phyloP scores from a whole-genome alignment of 169 alveolate species.

The Pseudocohnilembus persalinus region DNA sequence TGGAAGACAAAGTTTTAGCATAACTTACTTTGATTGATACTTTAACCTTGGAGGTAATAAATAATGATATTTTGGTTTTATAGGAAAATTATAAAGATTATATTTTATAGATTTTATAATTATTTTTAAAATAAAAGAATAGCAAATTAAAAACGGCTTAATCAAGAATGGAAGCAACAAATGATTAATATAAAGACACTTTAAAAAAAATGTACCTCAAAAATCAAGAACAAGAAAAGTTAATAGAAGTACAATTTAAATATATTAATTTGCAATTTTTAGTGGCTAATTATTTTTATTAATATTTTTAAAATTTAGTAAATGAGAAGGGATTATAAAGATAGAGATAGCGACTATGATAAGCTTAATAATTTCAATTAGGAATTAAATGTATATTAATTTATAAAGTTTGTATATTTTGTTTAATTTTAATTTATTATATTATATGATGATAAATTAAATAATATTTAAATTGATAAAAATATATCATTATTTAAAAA shows the following conservation, averaged over 20 bases:
- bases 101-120: too few relatives aligned
- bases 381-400: slow-evolving; percentile 8
- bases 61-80: too few relatives aligned
- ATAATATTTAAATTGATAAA: background rate
- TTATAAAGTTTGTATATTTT: too few relatives aligned
- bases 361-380: background rate
- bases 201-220: slow-evolving; percentile 13
- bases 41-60: background rate
- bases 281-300: background rate
- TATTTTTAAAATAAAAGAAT: slow-evolving; percentile 9
- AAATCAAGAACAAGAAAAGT: slow-evolving; percentile 3
- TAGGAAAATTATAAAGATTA: too few relatives aligned
- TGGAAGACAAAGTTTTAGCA: background rate
- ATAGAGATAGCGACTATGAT: background rate
- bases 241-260: background rate
- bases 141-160: slow-evolving; percentile 12
- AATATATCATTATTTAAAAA: background rate
- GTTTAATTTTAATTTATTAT: too few relatives aligned
- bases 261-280: background rate
- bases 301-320: background rate
- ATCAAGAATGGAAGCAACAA: slow-evolving; percentile 1
- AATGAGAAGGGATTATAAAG: background rate
- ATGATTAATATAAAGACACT: slow-evolving; percentile 5
- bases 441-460: background rate
- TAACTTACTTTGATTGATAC: background rate